Conservation (phyloP, 768 basidiomycete species). For the Trametes punicea region DNA sequence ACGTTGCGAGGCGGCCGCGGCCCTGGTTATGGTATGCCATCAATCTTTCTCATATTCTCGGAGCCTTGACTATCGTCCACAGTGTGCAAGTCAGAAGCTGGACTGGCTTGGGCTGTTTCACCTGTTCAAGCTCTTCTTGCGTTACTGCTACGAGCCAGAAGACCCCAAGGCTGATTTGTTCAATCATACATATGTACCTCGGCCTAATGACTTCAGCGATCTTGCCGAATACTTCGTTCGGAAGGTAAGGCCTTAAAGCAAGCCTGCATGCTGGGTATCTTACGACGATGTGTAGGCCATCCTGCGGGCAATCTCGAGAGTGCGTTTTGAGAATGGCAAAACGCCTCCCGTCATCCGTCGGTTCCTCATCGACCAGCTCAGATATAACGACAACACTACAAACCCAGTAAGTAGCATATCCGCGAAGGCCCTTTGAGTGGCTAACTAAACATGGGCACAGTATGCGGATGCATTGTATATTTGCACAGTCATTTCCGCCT, state of each 20-base stretch:
- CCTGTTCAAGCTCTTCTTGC: constrained; percentile 90
- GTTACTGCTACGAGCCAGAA: constrained; percentile 87
- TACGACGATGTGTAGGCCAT: constrained; percentile 50
- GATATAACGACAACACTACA: constrained; percentile 91
- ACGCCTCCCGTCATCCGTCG: constrained; percentile 81
- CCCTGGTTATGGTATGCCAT: constrained; percentile 69
- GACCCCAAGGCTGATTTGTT: constrained; percentile 81
- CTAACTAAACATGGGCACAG: constrained; percentile 36
- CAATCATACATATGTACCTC: constrained; percentile 85
- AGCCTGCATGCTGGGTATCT: not conserved
- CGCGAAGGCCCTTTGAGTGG: constrained; percentile 1
- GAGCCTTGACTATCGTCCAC: constrained; percentile 11
- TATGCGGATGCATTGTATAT: constrained; percentile 92
- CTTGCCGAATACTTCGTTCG: constrained; percentile 92
- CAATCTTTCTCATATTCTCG: not conserved
- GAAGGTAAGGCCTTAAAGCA: constrained; percentile 52
- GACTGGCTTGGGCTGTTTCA: constrained; percentile 93
- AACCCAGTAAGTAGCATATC: constrained; percentile 61
- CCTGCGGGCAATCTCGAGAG: constrained; percentile 77
- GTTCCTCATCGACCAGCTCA: constrained; percentile 89
- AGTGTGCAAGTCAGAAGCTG: constrained; percentile 83
- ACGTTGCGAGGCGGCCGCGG: constrained; percentile 89
- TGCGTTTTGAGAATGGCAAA: constrained; percentile 85
- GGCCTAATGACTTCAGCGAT: constrained; percentile 92
- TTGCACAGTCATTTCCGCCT: constrained; percentile 77